Percentiles rank a stretch among this genome's conserved stretches.
Evolutionary conservation across 257 asterid species (phyloP).

Genomic region (Capsicum rhomboideum): DNA sequence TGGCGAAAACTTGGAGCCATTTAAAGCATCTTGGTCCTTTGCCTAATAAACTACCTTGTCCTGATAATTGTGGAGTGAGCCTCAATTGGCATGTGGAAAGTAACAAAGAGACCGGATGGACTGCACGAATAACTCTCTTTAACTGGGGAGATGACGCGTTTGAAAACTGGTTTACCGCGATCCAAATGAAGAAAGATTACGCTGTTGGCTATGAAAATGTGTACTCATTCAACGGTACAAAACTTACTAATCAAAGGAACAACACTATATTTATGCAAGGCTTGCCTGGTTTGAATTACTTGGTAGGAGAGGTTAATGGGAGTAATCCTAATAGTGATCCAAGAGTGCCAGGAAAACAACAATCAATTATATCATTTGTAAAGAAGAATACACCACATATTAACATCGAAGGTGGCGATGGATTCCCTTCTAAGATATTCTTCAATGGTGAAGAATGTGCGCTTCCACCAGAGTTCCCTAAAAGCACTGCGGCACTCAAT

Average conservation of each 20-base stretch:
- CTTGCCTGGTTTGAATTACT: slow-evolving; percentile 60
- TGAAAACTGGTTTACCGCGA: slow-evolving; percentile 67
- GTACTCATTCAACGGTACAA: slow-evolving; percentile 76
- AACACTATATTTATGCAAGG: slow-evolving; percentile 83
- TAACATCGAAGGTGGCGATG: slow-evolving; percentile 51
- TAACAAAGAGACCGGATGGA: slow-evolving; percentile 72
- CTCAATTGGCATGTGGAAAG: slow-evolving; percentile 90
- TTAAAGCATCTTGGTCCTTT: slow-evolving; percentile 25
- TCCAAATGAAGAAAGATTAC: slow-evolving; percentile 44
- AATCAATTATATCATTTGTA: slow-evolving; percentile 61
- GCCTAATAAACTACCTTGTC: slow-evolving; percentile 64
- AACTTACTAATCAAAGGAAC: slow-evolving; percentile 9
- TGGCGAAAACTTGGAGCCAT: slow-evolving; percentile 53
- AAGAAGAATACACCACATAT: slow-evolving; percentile 38
- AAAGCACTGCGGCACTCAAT: slow-evolving; percentile 9
- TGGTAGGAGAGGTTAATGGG: slow-evolving; percentile 77
- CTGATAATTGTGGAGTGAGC: slow-evolving; percentile 90
- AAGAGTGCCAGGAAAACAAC: slow-evolving; percentile 82
- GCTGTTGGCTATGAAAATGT: slow-evolving; percentile 52
- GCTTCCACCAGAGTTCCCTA: slow-evolving; percentile 52
- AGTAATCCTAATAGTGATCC: slow-evolving; percentile 56
- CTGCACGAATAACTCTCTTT: slow-evolving; percentile 78
- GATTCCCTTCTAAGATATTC: slow-evolving; percentile 61
- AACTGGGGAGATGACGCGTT: slow-evolving; percentile 62
- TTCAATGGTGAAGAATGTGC: slow-evolving; percentile 95